Evolutionary conservation across 2,329 filamentous ascomycete genomes (phyloP).

Genomic region (Ascochyta lentis): DNA sequence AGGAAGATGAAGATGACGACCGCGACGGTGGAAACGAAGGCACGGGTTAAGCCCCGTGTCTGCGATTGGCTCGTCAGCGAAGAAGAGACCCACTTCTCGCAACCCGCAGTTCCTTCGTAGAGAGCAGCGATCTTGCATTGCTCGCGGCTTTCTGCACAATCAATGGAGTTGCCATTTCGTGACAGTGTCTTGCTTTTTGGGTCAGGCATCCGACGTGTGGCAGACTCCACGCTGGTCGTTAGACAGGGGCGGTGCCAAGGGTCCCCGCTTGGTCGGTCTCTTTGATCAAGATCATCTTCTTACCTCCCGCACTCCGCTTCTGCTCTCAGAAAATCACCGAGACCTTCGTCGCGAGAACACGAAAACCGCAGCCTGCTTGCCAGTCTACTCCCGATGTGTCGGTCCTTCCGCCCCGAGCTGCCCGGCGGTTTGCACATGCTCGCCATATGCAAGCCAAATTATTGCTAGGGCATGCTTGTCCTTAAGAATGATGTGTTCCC

Average conservation of each 20-base stretch:
- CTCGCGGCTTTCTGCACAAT: not conserved
- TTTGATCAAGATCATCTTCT: not conserved
- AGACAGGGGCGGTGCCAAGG: not conserved
- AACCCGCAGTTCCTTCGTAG: not conserved
- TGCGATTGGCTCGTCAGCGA: slow-evolving; percentile 21
- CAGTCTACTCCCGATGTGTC: not conserved
- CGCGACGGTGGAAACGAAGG: slow-evolving; percentile 13
- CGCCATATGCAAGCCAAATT: not conserved
- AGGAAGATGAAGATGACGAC: slow-evolving; percentile 8
- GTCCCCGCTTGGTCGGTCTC: not conserved
- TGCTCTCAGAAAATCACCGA: not conserved
- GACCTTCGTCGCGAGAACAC: not conserved
- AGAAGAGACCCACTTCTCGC: slow-evolving; percentile 1
- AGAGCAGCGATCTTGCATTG: not conserved
- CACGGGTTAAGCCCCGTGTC: slow-evolving; percentile 23
- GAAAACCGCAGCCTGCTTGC: not conserved
- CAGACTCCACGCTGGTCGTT: not conserved
- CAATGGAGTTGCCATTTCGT: not conserved
- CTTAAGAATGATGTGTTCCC: not conserved
- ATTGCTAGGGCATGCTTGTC: not conserved
- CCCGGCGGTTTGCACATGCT: not conserved
- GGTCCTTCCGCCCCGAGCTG: not conserved
- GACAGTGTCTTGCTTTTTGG: not conserved
- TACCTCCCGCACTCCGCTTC: not conserved
- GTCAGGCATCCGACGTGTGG: not conserved